A percentile compares a stretch with the other conserved stretches of the same genome.
These are phyloP conservation scores for Torrubiellomyces zombiae DNA, from an alignment of 2,329 filamentous ascomycete genomes.

Conservation along the genomic window DNA sequence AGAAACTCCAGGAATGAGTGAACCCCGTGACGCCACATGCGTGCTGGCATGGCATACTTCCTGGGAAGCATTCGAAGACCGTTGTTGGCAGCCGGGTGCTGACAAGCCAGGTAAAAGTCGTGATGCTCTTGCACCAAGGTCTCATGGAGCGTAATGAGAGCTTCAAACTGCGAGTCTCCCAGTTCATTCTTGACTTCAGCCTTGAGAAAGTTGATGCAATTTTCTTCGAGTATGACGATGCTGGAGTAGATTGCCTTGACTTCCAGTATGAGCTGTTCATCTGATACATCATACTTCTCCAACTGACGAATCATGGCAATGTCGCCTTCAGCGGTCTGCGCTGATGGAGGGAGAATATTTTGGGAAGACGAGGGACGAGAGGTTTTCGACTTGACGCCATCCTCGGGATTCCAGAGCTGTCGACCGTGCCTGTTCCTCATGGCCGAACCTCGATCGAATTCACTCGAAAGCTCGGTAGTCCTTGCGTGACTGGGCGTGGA, in stretches of 20 bases:
- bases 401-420: conserved; percentile 14
- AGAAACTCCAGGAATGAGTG: conserved; percentile 69
- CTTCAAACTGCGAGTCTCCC: conserved; percentile 63
- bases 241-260: conserved; percentile 74
- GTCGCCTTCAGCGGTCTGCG: too few relatives aligned
- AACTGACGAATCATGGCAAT: conserved; percentile 25
- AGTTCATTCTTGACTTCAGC: conserved; percentile 30
- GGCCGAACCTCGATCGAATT: conserved; percentile 10
- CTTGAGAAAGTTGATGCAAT: conserved; percentile 71
- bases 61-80: conserved; percentile 51
- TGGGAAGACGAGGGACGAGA: too few relatives aligned
- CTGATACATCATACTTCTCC: conserved; percentile 52
- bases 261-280: conserved; percentile 64
- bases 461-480: conserved; percentile 4
- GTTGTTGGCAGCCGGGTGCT: conserved; percentile 63
- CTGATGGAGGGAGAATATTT: too few relatives aligned
- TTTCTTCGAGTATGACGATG: conserved; percentile 70
- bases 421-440: conserved; percentile 8
- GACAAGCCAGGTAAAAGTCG: conserved; percentile 72
- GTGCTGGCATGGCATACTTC: conserved; percentile 79
- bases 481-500: conserved; percentile 7
- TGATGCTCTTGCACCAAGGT: conserved; percentile 71
- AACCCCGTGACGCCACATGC: conserved; percentile 91
- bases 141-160: conserved; percentile 64
- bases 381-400: conserved; percentile 4